Evolutionary conservation across 768 basidiomycete genomes (phyloP).

Genomic region (Leccinellum rugosiceps): DNA sequence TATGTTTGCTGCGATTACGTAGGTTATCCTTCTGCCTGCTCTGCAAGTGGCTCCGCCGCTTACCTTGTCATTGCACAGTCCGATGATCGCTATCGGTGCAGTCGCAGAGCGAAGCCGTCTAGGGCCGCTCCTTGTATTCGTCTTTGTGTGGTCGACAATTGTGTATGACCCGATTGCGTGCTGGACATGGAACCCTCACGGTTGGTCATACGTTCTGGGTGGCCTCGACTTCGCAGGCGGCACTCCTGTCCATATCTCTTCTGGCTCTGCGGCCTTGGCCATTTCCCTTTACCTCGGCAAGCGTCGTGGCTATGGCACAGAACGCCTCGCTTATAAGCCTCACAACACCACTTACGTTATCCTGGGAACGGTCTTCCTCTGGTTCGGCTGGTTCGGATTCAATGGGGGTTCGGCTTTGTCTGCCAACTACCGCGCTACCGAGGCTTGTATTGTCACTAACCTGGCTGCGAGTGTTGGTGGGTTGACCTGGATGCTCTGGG

Average conservation of each 20-base stretch:
- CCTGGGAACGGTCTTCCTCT: slow-evolving; percentile 90
- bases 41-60: neutral
- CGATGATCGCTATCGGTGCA: slow-evolving; percentile 88
- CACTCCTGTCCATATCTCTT: slow-evolving; percentile 95
- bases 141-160: slow-evolving; percentile 85
- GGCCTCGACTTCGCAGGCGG: slow-evolving; percentile 94
- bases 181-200: slow-evolving; percentile 91
- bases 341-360: slow-evolving; percentile 92
- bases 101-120: slow-evolving; percentile 87
- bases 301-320: slow-evolving; percentile 88
- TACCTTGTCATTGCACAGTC: slow-evolving; percentile 39
- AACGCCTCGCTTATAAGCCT: slow-evolving; percentile 87
- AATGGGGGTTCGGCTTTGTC: slow-evolving; percentile 90
- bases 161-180: slow-evolving; percentile 95
- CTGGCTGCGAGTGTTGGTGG: slow-evolving; percentile 87
- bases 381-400: slow-evolving; percentile 97
- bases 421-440: slow-evolving; percentile 82
- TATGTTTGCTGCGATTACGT: slow-evolving; percentile 91
- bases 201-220: slow-evolving; percentile 74
- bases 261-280: slow-evolving; percentile 87
- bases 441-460: slow-evolving; percentile 93
- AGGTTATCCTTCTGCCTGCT: slow-evolving; percentile 23
- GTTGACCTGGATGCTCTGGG: slow-evolving; percentile 90
- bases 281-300: slow-evolving; percentile 91
- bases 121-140: slow-evolving; percentile 84